Percentiles rank a stretch among this genome's conserved stretches.
Evolutionary conservation across 1,284 basidiomycete species (phyloP).

Genomic region (Boletellus deceptivus): DNA sequence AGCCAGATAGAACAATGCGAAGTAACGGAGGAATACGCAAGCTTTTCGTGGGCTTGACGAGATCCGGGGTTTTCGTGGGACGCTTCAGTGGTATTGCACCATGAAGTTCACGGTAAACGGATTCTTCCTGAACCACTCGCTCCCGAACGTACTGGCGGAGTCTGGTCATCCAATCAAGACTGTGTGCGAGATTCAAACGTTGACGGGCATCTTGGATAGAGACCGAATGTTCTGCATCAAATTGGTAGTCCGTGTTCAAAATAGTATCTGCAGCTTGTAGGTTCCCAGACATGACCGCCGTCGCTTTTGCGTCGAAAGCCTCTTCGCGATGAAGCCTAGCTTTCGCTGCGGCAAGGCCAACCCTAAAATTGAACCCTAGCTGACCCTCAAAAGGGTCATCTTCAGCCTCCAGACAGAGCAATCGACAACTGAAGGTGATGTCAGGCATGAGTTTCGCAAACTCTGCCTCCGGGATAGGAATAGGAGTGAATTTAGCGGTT

Average conservation of each 20-base stretch:
- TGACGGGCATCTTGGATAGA: conserved; percentile 72
- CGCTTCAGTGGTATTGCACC: conserved; percentile 28
- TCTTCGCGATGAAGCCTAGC: conserved; percentile 78
- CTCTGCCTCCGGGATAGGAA: conserved; percentile 63
- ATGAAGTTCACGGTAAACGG: conserved; percentile 38
- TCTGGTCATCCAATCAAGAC: conserved; percentile 76
- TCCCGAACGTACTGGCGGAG: conserved; percentile 40
- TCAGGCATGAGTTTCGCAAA: conserved; percentile 70
- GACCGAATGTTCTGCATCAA: conserved; percentile 62
- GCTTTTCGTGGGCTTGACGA: conserved; percentile 36
- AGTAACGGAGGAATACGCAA: conserved; percentile 69
- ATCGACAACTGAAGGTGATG: conserved; percentile 60
- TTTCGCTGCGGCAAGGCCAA: conserved; percentile 74
- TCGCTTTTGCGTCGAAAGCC: conserved; percentile 79
- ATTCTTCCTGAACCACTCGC: conserved; percentile 28
- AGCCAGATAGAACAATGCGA: conserved; percentile 62
- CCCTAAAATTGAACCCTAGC: conserved; percentile 76
- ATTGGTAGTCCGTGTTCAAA: conserved; percentile 47
- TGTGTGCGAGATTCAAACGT: conserved; percentile 72
- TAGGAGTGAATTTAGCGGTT: conserved; percentile 45
- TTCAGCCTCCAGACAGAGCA: conserved; percentile 74
- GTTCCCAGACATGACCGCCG: conserved; percentile 51
- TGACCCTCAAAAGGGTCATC: conserved; percentile 88
- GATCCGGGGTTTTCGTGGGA: conserved; percentile 31
- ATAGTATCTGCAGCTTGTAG: conserved; percentile 19